Evolutionary conservation across 805 yeast species (phyloP).

Genomic region (Starmerella khaoyaiensis): DNA sequence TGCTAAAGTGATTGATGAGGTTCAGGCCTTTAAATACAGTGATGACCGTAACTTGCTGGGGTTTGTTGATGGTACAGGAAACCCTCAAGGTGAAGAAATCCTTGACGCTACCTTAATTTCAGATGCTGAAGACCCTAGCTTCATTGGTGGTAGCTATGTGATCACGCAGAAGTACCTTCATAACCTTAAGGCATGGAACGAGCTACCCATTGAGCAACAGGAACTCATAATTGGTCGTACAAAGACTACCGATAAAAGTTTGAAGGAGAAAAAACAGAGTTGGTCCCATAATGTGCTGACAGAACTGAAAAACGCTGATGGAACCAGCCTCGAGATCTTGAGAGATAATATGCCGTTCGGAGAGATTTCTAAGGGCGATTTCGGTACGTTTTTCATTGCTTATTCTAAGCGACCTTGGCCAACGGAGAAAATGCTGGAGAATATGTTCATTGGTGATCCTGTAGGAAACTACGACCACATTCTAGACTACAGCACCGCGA

Average conservation of each 20-base stretch:
- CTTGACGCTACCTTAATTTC: constrained; percentile 13
- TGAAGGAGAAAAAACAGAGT: constrained; percentile 15
- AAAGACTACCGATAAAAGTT: constrained; percentile 19
- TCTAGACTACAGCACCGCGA: constrained; percentile 18
- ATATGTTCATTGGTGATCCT: constrained; percentile 22
- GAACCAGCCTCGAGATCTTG: constrained; percentile 18
- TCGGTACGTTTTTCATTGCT: constrained; percentile 22
- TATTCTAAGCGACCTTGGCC: constrained; percentile 13
- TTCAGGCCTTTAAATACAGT: constrained; percentile 21
- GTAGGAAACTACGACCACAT: constrained; percentile 21
- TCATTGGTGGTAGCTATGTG: constrained; percentile 20
- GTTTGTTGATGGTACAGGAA: constrained; percentile 23
- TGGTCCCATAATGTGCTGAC: constrained; percentile 35
- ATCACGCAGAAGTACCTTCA: constrained; percentile 23
- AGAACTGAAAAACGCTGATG: constrained; percentile 52
- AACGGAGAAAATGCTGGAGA: constrained; percentile 19
- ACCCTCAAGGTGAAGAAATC: constrained; percentile 16
- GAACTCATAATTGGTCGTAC: constrained; percentile 21
- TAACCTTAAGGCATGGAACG: constrained; percentile 18
- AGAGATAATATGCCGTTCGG: constrained; percentile 24
- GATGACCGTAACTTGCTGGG: constrained; percentile 22
- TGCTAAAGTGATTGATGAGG: constrained; percentile 20
- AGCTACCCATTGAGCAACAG: constrained; percentile 17
- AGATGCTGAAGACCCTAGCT: constrained; percentile 8
- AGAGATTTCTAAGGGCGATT: constrained; percentile 16